Evolutionary conservation across 306 rosid genomes (phyloP), one percentile per base, ranked within the genome.

Genomic region (Cucurbita moschata): DNA sequence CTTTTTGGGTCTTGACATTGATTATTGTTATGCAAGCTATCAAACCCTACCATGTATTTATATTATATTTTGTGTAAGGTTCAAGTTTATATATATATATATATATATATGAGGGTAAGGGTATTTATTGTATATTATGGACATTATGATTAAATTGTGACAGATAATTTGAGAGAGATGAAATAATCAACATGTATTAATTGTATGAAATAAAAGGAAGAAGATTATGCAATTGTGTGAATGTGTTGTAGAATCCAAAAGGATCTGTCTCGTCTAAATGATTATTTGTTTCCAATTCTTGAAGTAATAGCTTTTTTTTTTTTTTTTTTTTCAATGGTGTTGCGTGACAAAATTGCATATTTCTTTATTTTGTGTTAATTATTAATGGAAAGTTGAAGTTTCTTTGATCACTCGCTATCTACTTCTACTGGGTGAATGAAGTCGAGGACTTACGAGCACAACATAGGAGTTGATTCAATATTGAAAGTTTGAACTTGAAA

Each of bases 291-390:
- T 30, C 74, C 44, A 30, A 50, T 50, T 26, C 13, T 70, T 50
- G 16, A 70, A 70, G 58, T 30, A 26, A 49, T 23, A 44, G 44
- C 2, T 1, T 26, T 26, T 26, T 26, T 26, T 23, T 14, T 23
- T 47, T 26, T 26, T 26, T 26, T 23, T 47, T 49, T 69, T 49
- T 26, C 74, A 30, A 70, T 47, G 30, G 4, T 50, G 74, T 70
- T 70, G 74, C 74, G 74, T 70, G 59, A 70, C 5, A 26, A 70
- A 70, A 49, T 70, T 70, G 74, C 43, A 68, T 23, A 30, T 70
- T 70, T 1, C 8, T 15, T 3, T 14, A 70, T 70, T 70, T 30
- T 50, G 44, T 5, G 35, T 30, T 26, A 26, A 26, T 26, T 26
- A 26, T 26, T 1, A 26, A 1, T 26, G 26, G 2, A 1, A 26